These are phyloP conservation scores for Fraxinus sp. DNA, from an alignment of 305 asterid genomes.

Conservation along the genomic window DNA sequence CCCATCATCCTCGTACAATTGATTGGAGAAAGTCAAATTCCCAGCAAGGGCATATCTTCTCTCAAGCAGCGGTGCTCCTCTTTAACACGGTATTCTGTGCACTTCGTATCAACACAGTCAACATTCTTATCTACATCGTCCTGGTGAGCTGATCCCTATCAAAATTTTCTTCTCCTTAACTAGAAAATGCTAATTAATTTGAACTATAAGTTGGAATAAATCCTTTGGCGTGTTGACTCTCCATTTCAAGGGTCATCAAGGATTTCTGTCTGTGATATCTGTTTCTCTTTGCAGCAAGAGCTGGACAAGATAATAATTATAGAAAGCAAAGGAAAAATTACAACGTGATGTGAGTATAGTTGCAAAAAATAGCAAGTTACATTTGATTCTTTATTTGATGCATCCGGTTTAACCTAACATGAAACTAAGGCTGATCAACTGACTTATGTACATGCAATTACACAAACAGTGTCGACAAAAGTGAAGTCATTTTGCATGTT, in stretches of 20 bases:
- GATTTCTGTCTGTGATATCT: conserved; percentile 88
- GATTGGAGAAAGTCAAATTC: conserved; percentile 15
- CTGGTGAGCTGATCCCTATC: conserved; percentile 26
- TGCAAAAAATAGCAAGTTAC: background rate
- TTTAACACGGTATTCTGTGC: conserved; percentile 4
- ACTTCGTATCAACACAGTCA: conserved; percentile 25
- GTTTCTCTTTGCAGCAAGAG: conserved; percentile 85
- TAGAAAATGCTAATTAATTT: conserved; percentile 38
- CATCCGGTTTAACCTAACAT: background rate
- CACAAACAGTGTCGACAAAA: background rate
- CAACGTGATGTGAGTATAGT: background rate
- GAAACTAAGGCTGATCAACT: background rate
- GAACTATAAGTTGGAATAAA: conserved; percentile 71
- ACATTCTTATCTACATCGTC: conserved; percentile 31
- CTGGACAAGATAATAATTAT: conserved; percentile 33
- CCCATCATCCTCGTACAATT: conserved; percentile 30
- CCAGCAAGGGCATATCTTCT: conserved; percentile 4
- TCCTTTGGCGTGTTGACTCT: conserved; percentile 99
- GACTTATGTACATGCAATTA: background rate
- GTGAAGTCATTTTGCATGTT: background rate
- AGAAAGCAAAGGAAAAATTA: conserved; percentile 1
- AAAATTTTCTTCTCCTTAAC: conserved; percentile 19
- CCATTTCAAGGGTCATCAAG: conserved; percentile 87
- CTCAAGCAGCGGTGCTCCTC: conserved; percentile 1
- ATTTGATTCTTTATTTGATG: background rate